Conservation (phyloP, 495 filamentous ascomycete genomes). For the Neurospora tetraspora region DNA sequence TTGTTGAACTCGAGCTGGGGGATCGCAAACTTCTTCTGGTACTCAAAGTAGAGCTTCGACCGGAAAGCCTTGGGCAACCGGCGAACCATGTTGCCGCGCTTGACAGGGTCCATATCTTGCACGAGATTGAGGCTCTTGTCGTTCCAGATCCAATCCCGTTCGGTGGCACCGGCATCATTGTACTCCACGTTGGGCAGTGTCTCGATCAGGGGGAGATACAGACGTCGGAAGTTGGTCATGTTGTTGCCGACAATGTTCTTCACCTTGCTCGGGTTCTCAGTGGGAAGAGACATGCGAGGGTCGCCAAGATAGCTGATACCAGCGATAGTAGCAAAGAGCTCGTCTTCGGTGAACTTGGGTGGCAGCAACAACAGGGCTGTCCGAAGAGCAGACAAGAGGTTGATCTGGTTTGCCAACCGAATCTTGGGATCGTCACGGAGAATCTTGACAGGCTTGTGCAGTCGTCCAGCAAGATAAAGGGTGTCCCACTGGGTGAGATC, state of each 20-base stretch:
- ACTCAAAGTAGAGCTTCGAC: slow-evolving; percentile 82
- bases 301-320: slow-evolving; percentile 91
- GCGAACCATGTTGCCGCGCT: slow-evolving; percentile 90
- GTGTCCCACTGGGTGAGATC: slow-evolving; percentile 88
- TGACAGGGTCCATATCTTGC: slow-evolving; percentile 87
- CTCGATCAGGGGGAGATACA: slow-evolving; percentile 82
- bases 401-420: slow-evolving; percentile 87
- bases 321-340: slow-evolving; percentile 82
- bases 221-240: slow-evolving; percentile 76
- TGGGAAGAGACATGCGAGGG: slow-evolving; percentile 77
- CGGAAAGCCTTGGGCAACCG: slow-evolving; percentile 83
- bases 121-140: slow-evolving; percentile 43
- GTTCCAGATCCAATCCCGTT: slow-evolving; percentile 56
- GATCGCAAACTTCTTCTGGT: slow-evolving; percentile 81
- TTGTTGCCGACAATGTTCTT: slow-evolving; percentile 87
- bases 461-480: slow-evolving; percentile 82
- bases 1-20: slow-evolving; percentile 72
- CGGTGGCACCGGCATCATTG: slow-evolving; percentile 54
- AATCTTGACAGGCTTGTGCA: slow-evolving; percentile 98
- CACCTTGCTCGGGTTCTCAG: slow-evolving; percentile 89
- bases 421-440: slow-evolving; percentile 86
- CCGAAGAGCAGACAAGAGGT: slow-evolving; percentile 81
- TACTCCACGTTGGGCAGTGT: slow-evolving; percentile 82
- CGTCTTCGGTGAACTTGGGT: slow-evolving; percentile 69
- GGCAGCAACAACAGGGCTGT: slow-evolving; percentile 83